phyloP scores from a whole-genome alignment of 306 rosid species.

The Gastrolobium bilobum region DNA sequence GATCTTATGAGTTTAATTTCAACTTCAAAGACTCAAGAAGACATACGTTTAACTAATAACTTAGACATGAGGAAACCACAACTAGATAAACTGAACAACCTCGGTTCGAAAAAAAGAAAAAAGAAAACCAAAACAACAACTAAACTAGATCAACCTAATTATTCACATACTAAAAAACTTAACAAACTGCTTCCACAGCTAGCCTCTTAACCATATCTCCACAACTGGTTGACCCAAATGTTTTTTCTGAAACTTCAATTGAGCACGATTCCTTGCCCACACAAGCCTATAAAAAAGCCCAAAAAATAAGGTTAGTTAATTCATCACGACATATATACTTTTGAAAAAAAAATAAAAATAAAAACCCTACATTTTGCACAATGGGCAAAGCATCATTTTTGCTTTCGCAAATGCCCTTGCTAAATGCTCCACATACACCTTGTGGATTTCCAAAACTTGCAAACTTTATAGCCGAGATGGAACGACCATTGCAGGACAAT shows the following conservation, averaged over 20 bases:
- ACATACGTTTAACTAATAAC: no score
- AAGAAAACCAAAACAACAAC: not conserved
- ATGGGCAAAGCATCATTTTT: slow-evolving; percentile 35
- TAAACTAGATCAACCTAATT: not conserved
- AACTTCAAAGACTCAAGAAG: no score
- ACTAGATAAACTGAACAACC: no score
- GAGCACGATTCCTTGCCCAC: slow-evolving; percentile 56
- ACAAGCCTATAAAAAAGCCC: slow-evolving; percentile 28
- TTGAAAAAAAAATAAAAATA: not conserved
- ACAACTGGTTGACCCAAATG: slow-evolving; percentile 41
- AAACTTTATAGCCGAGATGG: slow-evolving; percentile 55
- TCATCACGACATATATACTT: not conserved
- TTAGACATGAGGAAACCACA: no score
- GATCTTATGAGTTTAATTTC: no score
- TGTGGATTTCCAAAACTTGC: slow-evolving; percentile 59
- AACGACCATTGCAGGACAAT: slow-evolving; percentile 52
- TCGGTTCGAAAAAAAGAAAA: no score
- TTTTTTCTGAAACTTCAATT: slow-evolving; percentile 27
- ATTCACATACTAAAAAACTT: not conserved
- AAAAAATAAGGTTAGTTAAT: not conserved
- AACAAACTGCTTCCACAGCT: slow-evolving; percentile 58
- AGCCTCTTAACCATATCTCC: slow-evolving; percentile 45
- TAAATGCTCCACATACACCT: slow-evolving; percentile 58
- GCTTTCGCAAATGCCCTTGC: slow-evolving; percentile 49
- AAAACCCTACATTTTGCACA: slow-evolving; percentile 37